Percentiles rank a stretch among this genome's conserved stretches.
phyloP scores from a whole-genome alignment of 805 yeast species.

The Grigorovia yakushimaensis region DNA sequence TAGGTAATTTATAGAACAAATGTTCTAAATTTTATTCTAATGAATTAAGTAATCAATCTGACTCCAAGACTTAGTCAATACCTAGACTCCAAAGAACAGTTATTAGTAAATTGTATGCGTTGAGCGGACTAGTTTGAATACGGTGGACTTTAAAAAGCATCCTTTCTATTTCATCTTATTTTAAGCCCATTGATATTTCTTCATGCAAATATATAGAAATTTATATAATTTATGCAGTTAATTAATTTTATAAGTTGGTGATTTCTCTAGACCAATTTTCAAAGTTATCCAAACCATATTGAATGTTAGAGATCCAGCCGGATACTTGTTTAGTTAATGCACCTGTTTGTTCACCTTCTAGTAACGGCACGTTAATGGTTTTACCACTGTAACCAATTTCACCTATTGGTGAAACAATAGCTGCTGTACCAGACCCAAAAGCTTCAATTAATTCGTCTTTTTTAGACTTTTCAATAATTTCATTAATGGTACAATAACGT shows the following conservation, averaged over 20 bases:
- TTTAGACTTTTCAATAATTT: slow-evolving; percentile 64
- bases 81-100: no score
- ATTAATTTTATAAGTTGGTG: slow-evolving; percentile 16
- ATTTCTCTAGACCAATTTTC: slow-evolving; percentile 38
- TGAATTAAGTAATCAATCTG: no score
- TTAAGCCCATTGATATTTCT: no score
- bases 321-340: slow-evolving; percentile 65
- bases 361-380: slow-evolving; percentile 65
- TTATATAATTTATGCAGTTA: no score
- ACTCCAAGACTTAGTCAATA: no score
- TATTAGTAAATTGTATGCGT: no score
- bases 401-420: slow-evolving; percentile 86
- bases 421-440: slow-evolving; percentile 98
- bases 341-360: slow-evolving; percentile 70
- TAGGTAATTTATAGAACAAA: no score
- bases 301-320: slow-evolving; percentile 78
- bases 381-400: slow-evolving; percentile 71
- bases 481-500: slow-evolving; percentile 72
- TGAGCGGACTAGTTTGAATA: no score
- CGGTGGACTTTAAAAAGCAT: no score
- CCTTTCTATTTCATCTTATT: no score
- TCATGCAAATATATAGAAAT: no score
- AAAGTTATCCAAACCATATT: slow-evolving; percentile 73
- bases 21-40: no score
- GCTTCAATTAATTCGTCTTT: slow-evolving; percentile 85